Percentiles rank a stretch among this genome's conserved stretches.
Conservation (phyloP, 1,284 basidiomycete species). For the Cystobasidium slooffiae region DNA sequence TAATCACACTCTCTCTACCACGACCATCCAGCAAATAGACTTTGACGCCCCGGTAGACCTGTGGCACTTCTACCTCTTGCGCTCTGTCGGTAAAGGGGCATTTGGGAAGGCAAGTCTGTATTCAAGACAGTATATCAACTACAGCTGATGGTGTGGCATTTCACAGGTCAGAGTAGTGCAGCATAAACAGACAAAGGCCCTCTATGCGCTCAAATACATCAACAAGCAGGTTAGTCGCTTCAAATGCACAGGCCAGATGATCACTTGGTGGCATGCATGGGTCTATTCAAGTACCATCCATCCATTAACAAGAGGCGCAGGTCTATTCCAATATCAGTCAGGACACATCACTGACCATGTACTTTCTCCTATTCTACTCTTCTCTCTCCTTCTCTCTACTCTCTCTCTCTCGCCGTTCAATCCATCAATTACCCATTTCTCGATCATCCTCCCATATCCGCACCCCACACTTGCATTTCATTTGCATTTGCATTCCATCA, state of each 20-base stretch:
- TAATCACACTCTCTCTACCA: constrained; percentile 13
- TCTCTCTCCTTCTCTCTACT: not conserved
- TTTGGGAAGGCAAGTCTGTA: constrained; percentile 81
- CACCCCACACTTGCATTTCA: not conserved
- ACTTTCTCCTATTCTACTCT: not conserved
- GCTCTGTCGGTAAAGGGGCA: constrained; percentile 90
- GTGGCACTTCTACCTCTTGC: constrained; percentile 91
- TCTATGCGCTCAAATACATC: constrained; percentile 98
- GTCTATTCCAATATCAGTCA: no score
- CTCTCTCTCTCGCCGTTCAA: not conserved
- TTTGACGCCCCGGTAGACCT: constrained; percentile 97
- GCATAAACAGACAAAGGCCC: constrained; percentile 92
- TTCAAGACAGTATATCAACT: not conserved
- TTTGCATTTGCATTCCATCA: not conserved
- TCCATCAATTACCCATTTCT: not conserved
- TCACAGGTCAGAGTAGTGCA: constrained; percentile 92
- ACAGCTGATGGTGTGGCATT: not conserved
- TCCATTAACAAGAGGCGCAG: no score
- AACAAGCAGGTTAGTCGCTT: constrained; percentile 72
- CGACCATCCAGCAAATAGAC: constrained; percentile 77
- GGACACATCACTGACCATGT: no score
- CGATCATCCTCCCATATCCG: not conserved
- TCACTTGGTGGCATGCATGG: not conserved
- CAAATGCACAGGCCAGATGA: not conserved
- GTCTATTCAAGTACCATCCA: no score